Evolutionary conservation across 202 grass and related monocot genomes (phyloP), one percentile per base, ranked within the genome.

Genomic region (Schoenoplectus triqueter): DNA sequence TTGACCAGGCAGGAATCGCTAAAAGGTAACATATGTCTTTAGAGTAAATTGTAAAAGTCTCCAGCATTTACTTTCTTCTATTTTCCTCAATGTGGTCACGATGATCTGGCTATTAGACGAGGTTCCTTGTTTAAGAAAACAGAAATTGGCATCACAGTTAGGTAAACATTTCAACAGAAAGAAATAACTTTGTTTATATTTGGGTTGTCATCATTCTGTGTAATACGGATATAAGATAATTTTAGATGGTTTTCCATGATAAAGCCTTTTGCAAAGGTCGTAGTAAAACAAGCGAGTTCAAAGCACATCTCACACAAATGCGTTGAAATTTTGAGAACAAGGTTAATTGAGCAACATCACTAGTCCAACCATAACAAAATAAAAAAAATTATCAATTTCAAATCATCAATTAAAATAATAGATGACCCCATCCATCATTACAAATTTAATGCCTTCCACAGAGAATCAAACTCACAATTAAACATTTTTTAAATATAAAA

Each of bases 391-490:
- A 57, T 55, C 74, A n/a, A 56, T 10, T 59, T 78, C 19, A 1
- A 39, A 52, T 55, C 71, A 74, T 49, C 4, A 51, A 51, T 54
- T n/a, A 61, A 19, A 60, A 56, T 10, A 44, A 52, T 10, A 47
- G 7, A 55, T 69, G 64, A 83, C 66, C 59, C 80, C 66, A 55
- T 88, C 42, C 7, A 18, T 15, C 5, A 31, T 51, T 82, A 21
- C 67, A 8, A 59, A 49, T 59, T 69, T 48, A 65, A 68, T 86
- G 3, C 65, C 41, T 21, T 68, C 80, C 40, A 44, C 6, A 62
- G 55, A 45, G 78, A 77, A 87, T 55, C 57, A 84, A 17, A 80
- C 11, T 22, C 15, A 51, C 6, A 17, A 69, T 67, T 73, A 75
- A 19, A 42, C 72, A 47, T 45, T 17, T 40, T 14, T 78, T 44